Evolutionary conservation across 1,139 yeast genomes (phyloP).

Genomic region (Zygoascus meyerae): DNA sequence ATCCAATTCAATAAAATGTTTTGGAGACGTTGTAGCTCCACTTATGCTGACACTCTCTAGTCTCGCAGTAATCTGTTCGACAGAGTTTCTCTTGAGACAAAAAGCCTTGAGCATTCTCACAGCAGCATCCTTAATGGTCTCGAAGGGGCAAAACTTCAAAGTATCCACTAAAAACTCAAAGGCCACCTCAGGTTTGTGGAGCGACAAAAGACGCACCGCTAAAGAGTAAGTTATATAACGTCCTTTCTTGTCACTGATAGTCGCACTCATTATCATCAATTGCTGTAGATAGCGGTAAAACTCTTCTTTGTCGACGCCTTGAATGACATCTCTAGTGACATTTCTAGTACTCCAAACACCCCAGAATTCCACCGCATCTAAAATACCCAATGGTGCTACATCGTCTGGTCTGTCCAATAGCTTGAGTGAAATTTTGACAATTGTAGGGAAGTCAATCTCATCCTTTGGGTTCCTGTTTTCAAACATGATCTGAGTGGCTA

Average conservation of each 20-base stretch:
- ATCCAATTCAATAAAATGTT: slow-evolving; percentile 34
- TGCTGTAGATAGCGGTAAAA: slow-evolving; percentile 43
- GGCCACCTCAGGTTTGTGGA: slow-evolving; percentile 50
- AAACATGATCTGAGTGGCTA: slow-evolving; percentile 32
- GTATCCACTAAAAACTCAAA: slow-evolving; percentile 63
- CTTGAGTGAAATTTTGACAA: slow-evolving; percentile 23
- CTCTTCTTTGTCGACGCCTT: slow-evolving; percentile 22
- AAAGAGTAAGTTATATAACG: slow-evolving; percentile 30
- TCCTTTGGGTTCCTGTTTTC: slow-evolving; percentile 21
- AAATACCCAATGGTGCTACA: slow-evolving; percentile 36
- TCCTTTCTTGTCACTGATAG: slow-evolving; percentile 26
- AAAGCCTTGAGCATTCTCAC: slow-evolving; percentile 61
- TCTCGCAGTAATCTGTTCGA: slow-evolving; percentile 8
- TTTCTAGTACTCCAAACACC: slow-evolving; percentile 37
- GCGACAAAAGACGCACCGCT: slow-evolving; percentile 39
- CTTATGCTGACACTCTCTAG: slow-evolving; percentile 6
- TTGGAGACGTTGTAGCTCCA: slow-evolving; percentile 28
- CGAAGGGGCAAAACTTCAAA: slow-evolving; percentile 62
- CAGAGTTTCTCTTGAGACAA: slow-evolving; percentile 3
- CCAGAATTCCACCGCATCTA: slow-evolving; percentile 42
- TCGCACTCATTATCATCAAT: slow-evolving; percentile 37
- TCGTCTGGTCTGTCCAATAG: slow-evolving; percentile 22
- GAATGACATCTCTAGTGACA: slow-evolving; percentile 30
- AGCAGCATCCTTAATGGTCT: slow-evolving; percentile 50
- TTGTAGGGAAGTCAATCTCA: slow-evolving; percentile 21